Base-by-base conservation (phyloP, 805 yeast species). In the Kuraishia cidri region DNA sequence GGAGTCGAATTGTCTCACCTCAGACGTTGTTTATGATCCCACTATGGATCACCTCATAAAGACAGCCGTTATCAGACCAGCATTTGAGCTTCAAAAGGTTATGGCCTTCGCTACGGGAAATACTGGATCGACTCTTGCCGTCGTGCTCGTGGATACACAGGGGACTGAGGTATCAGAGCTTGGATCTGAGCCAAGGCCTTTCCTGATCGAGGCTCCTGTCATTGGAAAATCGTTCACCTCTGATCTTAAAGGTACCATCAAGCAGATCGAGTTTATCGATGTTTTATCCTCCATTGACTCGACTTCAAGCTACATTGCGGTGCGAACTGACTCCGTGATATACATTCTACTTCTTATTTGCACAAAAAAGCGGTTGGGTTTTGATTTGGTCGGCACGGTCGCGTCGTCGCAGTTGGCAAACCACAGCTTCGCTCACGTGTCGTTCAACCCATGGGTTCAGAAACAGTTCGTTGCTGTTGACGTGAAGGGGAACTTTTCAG, bases 401-500 rank as follows among this genome's bases (percentile, higher is more conserved):
- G 7, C 23, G 9, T 20, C 23, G 10, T 7, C 7, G 23, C 23
- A 20, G 23, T 7, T 20, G 23, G 33, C 41, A 4, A 44, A 46
- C 3, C 32, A 36, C 12, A 47, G 47, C 6, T 53, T 64, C 33
- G 63, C 74, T 2, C 74, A 74, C 47, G 52, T 64, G 8, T 41
- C 60, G 2, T 64, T 66, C 33, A 62, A 62, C 36, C 74, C 75
- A 0, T 58, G 54, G 52, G 59, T 66, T 29, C 37, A 44, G 18
- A 38, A 44, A 7, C 49, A 49, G 29, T 50, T 75, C 39, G 66
- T 63, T 0, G 45, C 66, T 2, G 48, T 75, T 6, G 85, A 78
- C 45, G 43, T 58, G 1, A 57, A 60, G 24, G 85, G 85, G 0
- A 65, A 69, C 33, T 71, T 77, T 62, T 59, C 57, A 3, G 27